Evolutionary conservation across 257 asterid genomes (phyloP), one percentile per base, ranked within the genome.

Genomic region (Linaria vulgaris): DNA sequence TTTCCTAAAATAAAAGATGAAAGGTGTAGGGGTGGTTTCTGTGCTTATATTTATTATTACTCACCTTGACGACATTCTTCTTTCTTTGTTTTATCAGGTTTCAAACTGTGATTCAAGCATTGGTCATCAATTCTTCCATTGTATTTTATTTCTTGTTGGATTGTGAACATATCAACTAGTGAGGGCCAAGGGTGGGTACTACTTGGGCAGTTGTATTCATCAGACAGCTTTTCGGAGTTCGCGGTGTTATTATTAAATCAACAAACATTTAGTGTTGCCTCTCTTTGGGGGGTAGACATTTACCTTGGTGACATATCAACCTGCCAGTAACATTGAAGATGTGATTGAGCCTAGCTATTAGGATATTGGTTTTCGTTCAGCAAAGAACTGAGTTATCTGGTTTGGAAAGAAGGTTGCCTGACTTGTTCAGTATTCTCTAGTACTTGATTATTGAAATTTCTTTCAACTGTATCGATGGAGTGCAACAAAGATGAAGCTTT

Each of bases 401-500:
- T 41, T 34, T 17, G 45, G 51, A 52, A 67, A 60, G 66, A 49
- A 25, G 59, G 46, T 14, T 44, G 27, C 16, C 31, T 10, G 37
- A 24, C 47, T 43, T 41, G 21, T 30, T 27, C 34, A 52, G 55
- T n/a, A 21, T 34, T 12, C 53, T 19, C 43, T 11, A 30, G 55
- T 27, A 12, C 59, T 44, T 19, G 25, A 46, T 20, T 6, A 54
- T 49, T 56, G 69, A 34, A 56, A 55, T 59, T 30, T 60, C 58
- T 39, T n/a, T n/a, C 12, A 17, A 38, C 43, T 25, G 6, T 21
- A 19, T 70, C 66, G 68, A 87, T 88, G 96, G 96, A 85, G 48
- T 78, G 85, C 68, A 83, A 88, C 73, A 83, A 74, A 75, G 94
- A 85, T 41, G 96, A 87, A 70, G 96, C 96, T 8, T 25, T 77